Base-by-base conservation (phyloP, 345 rosid species). In the Camelina neglecta region DNA sequence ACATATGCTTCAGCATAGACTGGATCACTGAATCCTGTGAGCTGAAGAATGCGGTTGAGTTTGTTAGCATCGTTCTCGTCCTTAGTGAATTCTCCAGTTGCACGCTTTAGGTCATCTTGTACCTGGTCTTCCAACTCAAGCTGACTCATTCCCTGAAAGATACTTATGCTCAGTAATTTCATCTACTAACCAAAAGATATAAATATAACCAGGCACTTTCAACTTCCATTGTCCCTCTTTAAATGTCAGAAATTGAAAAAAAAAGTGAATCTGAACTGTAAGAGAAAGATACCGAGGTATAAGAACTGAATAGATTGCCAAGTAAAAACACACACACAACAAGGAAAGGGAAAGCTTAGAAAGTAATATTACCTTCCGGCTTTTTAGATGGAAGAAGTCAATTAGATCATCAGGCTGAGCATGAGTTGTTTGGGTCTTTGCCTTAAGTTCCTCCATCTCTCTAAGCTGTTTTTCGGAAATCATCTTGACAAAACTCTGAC, bases 1-100 rank as follows among this genome's bases (percentile, higher is more conserved):
- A 94, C 99, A 72, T 89, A 92, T 49, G 99, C 99, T 81, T 94
- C 99, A 69, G 99, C 99, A 83, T 95, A 95, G 38, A 95, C 99
- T 44, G 99, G 99, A 77, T 95, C 99, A 65, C 99, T 95, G 77
- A 95, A 95, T 74, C 99, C 99, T 35, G 99, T 95, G 71, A 95
- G 97, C 69, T 95, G 99, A 79, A 92, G 93, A 82, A 95, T 88
- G 79, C 97, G 97, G 81, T 92, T 95, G 57, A 95, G 97, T 80
- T 90, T 92, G 79, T 95, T 95, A 59, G 97, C 92, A 77, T 92
- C 97, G 73, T 95, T 92, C 39, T 87, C 96, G 75, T 92, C 99
- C 78, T 92, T 90, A 58, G 88, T 83, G 81, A 95, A 95, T 81
- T 95, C 97, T 71, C 99, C 99, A 47, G 99, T 95, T 42, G 99